Evolutionary conservation across 306 rosid genomes (phyloP), one percentile per base, ranked within the genome.

Genomic region (Bauhinia variegata): DNA sequence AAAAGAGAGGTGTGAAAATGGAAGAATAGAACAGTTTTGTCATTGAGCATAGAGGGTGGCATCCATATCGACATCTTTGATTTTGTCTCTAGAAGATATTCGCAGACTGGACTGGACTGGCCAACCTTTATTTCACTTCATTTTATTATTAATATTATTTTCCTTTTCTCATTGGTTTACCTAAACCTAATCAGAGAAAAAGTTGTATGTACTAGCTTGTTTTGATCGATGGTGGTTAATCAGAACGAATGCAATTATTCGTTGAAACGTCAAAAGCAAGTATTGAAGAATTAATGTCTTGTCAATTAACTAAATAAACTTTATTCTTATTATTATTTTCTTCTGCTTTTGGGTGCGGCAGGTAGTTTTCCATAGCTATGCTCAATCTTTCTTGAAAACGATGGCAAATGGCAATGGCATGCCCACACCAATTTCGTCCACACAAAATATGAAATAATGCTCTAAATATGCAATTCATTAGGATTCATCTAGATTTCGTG

Each of bases 321-420:
- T n/a, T n/a, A n/a, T n/a, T n/a, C n/a, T n/a, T n/a, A n/a, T n/a
- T n/a, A n/a, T n/a, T n/a, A n/a, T n/a, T n/a, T n/a, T n/a, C n/a
- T n/a, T n/a, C n/a, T n/a, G n/a, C n/a, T n/a, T n/a, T n/a, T n/a
- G n/a, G n/a, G n/a, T n/a, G n/a, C n/a, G n/a, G n/a, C n/a, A n/a
- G 65, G 65, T 59, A 38, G 34, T 11, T 59, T 38, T 59, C 49
- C 65, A 11, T 2, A 59, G 65, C 31, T 11, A 17, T 23, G 65
- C 15, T 12, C 34, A 10, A 59, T 18, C 42, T 59, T 59, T 13
- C 16, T 18, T 38, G 49, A 59, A 1, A 38, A 2, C 10, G 65
- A 59, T 37, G 30, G 16, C 34, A 23, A 2, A 23, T 23, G 28
- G 28, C 28, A n/a, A n/a, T n/a, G n/a, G n/a, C n/a, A n/a, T n/a